These are phyloP conservation scores for Gliomastix tumulicola DNA, from an alignment of 2,329 filamentous ascomycete genomes.

Conservation along the genomic window DNA sequence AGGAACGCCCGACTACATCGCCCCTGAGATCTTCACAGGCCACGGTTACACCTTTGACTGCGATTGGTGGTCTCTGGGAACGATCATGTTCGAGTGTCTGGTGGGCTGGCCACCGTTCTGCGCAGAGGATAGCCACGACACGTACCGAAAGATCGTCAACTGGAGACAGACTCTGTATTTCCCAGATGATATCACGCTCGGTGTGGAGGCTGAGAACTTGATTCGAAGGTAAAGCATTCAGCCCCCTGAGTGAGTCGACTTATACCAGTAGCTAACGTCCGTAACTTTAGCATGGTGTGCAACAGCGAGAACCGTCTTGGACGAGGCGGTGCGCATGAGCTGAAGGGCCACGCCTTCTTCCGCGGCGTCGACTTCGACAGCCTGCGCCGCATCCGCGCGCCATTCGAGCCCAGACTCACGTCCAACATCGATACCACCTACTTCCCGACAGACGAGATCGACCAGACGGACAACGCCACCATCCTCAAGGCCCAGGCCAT, in stretches of 20 bases:
- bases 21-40: conserved; percentile 94
- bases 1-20: conserved; percentile 97
- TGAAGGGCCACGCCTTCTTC: conserved; percentile 95
- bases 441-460: conserved; percentile 98
- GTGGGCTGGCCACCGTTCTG: conserved; percentile 99
- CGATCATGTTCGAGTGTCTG: conserved; percentile 99
- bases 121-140: conserved; percentile 94
- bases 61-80: conserved; percentile 98
- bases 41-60: conserved; percentile 95
- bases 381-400: conserved; percentile 84
- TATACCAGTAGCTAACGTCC: no score
- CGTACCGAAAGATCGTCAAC: conserved; percentile 98
- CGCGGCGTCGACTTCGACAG: conserved; percentile 92
- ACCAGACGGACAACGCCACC: conserved; percentile 89
- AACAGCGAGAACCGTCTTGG: conserved; percentile 90
- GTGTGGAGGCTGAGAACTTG: conserved; percentile 82
- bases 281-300: conserved; percentile 70
- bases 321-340: conserved; percentile 77
- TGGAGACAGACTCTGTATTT: conserved; percentile 96
- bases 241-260: no score
- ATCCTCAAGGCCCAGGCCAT: conserved; percentile 77
- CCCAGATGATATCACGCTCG: conserved; percentile 87
- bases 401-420: conserved; percentile 89
- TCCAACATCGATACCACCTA: conserved; percentile 96
- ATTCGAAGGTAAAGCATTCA: conserved; percentile 88